These are phyloP conservation scores for Bidens hawaiensis DNA, from an alignment of 140 eudicot species.

Conservation along the genomic window DNA sequence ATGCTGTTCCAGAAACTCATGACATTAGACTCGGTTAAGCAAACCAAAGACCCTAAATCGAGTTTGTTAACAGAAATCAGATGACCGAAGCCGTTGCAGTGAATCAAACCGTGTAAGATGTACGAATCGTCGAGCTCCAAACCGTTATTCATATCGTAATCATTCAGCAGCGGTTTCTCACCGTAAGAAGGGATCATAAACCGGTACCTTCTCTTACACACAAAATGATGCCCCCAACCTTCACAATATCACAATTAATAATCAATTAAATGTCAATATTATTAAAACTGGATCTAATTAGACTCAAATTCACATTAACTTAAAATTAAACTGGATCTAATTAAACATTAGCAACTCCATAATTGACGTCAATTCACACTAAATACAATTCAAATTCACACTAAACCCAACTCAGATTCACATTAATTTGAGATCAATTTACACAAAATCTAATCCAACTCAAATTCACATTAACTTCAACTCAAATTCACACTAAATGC, in stretches of 20 bases:
- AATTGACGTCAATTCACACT: too few species aligned
- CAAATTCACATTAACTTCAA: too few species aligned
- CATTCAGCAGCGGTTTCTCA: constrained; percentile 33
- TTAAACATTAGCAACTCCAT: too few species aligned
- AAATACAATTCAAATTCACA: too few species aligned
- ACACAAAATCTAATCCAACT: background rate
- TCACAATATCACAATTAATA: constrained; percentile 8
- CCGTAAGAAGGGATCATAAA: constrained; percentile 49
- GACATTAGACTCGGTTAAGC: constrained; percentile 31
- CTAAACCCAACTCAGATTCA: too few species aligned
- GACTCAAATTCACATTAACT: too few species aligned
- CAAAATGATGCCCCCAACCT: constrained; percentile 92
- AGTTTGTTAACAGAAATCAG: constrained; percentile 46
- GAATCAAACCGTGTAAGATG: constrained; percentile 59
- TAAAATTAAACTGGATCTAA: too few species aligned
- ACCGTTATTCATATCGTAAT: constrained; percentile 26
- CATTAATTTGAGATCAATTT: too few species aligned
- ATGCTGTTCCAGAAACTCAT: constrained; percentile 71
- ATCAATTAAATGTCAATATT: too few species aligned
- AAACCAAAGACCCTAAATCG: constrained; percentile 27
- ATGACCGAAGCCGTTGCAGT: constrained; percentile 83
- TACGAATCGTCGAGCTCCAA: constrained; percentile 32
- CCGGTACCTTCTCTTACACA: constrained; percentile 60
- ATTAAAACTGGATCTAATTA: too few species aligned
- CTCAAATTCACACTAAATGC: too few species aligned